phyloP scores from a whole-genome alignment of 1,284 basidiomycete species.

The Microbotryomycetes sp. region DNA sequence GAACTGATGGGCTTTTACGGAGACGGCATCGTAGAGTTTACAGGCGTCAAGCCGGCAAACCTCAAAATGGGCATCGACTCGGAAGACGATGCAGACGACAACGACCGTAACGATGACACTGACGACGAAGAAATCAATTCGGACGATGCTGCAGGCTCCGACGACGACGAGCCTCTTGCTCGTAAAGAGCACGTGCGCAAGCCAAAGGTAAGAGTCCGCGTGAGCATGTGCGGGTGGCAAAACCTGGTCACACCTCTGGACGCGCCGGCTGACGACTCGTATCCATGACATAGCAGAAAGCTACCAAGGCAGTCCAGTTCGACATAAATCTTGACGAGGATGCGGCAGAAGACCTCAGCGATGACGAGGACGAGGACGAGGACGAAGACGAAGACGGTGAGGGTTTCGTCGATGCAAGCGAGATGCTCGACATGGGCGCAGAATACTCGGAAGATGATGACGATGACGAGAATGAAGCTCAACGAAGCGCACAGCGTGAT shows the following conservation, averaged over 20 bases:
- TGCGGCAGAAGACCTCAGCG: conserved; percentile 24
- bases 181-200: too few relatives aligned
- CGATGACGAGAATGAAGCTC: conserved; percentile 52
- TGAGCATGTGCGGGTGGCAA: too few relatives aligned
- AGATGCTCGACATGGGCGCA: conserved; percentile 1
- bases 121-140: background rate
- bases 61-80: conserved; percentile 31
- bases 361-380: conserved; percentile 41
- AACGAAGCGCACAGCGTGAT: conserved; percentile 16
- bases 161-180: conserved; percentile 19
- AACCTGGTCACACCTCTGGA: too few relatives aligned
- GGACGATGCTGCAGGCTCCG: conserved; percentile 17
- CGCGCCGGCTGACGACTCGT: too few relatives aligned
- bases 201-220: too few relatives aligned
- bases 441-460: conserved; percentile 48
- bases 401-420: background rate
- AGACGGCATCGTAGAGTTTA: conserved; percentile 26
- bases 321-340: conserved; percentile 39
- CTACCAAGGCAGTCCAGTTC: background rate
- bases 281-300: too few relatives aligned
- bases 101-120: background rate
- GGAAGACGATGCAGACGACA: conserved; percentile 22
- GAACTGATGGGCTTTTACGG: conserved; percentile 14
- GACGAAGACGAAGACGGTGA: conserved; percentile 27
- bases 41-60: conserved; percentile 23